phyloP scores from a whole-genome alignment of 495 filamentous ascomycete genomes.

The Aspergillus sclerotiicarbonarius region DNA sequence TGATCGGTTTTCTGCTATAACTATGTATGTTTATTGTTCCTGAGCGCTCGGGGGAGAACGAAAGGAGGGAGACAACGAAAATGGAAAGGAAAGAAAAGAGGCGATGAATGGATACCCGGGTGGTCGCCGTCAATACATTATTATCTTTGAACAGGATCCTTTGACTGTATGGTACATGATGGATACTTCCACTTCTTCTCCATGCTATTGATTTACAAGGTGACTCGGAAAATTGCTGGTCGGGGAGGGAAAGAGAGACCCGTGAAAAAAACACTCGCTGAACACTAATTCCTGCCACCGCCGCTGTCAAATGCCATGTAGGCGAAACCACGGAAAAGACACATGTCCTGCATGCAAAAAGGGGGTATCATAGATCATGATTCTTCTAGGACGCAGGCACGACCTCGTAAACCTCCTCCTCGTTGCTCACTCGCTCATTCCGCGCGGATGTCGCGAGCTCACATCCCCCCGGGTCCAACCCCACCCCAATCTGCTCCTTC shows the following conservation, averaged over 20 bases:
- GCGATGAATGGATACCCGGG: constrained; percentile 11
- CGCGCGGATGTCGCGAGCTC: constrained; percentile 25
- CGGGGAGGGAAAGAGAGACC: neutral
- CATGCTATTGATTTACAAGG: neutral
- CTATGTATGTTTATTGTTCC: too few species aligned
- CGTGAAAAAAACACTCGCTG: neutral
- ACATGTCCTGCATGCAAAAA: neutral
- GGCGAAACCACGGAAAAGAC: too few species aligned
- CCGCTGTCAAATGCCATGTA: too few species aligned
- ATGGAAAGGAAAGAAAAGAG: neutral
- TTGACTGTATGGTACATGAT: neutral
- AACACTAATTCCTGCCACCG: neutral
- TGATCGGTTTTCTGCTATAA: too few species aligned
- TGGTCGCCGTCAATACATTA: neutral
- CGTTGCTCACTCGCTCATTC: constrained; percentile 35
- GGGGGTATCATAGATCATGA: neutral
- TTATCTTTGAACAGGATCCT: neutral
- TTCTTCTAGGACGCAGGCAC: constrained; percentile 5
- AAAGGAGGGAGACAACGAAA: too few species aligned
- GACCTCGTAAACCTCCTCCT: constrained; percentile 41
- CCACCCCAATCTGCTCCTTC: constrained; percentile 48
- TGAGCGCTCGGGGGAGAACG: too few species aligned
- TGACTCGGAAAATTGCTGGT: neutral
- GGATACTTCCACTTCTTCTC: neutral
- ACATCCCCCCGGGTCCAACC: constrained; percentile 45